phyloP scores from a whole-genome alignment of 495 filamentous ascomycete genomes.

The Penicillium argentinense region DNA sequence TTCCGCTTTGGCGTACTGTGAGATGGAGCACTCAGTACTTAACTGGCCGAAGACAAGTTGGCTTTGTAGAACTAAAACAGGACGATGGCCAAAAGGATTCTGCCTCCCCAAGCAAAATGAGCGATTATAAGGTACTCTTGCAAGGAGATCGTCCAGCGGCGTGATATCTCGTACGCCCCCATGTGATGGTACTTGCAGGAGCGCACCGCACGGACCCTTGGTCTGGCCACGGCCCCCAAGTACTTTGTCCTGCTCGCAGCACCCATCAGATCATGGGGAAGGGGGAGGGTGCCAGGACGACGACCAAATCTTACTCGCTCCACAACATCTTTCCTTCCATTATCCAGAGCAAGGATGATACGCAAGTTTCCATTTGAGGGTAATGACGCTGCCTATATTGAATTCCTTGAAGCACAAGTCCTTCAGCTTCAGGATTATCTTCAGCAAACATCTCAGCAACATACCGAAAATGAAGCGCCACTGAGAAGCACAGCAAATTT shows the following conservation, averaged over 20 bases:
- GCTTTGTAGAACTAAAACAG: not conserved
- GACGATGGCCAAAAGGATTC: not conserved
- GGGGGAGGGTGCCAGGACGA: not conserved
- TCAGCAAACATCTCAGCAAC: not conserved
- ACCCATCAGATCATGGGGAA: not conserved
- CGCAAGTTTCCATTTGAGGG: slow-evolving; percentile 1
- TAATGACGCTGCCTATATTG: slow-evolving; percentile 1
- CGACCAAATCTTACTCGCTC: not conserved
- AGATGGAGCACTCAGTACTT: not conserved
- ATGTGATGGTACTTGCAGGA: not conserved
- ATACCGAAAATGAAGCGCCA: not conserved
- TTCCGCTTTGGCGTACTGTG: not conserved
- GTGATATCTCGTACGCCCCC: not conserved
- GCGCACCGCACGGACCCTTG: slow-evolving; percentile 1
- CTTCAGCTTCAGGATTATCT: not conserved
- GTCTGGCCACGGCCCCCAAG: not conserved
- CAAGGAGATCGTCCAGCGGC: not conserved
- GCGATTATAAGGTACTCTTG: not conserved
- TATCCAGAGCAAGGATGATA: not conserved
- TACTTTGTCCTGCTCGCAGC: not conserved
- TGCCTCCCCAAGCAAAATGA: not conserved
- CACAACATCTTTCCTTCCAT: not conserved
- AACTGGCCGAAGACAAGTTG: not conserved
- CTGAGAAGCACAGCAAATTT: not conserved
- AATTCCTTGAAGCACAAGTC: not conserved